Evolutionary conservation across 129 eudicot species (phyloP), one percentile per base, ranked within the genome.

Genomic region (Flaveria linearis): DNA sequence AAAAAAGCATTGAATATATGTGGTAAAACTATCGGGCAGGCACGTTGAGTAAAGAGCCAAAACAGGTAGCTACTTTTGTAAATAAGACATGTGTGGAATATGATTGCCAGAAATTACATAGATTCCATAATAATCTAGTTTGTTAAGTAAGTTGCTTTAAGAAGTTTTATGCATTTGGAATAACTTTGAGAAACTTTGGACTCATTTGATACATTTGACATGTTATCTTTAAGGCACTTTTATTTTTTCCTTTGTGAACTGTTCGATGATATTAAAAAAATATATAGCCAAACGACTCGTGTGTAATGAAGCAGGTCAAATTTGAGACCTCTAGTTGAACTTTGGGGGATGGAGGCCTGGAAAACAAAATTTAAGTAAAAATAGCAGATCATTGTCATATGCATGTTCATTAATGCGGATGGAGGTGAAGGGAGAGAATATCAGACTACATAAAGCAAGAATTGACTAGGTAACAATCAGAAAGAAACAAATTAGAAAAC

Each of bases 391-490:
- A 28, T 16, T 65, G 16, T 22, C 25, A 30, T 6, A 51, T 76
- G 69, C 69, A 42, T 17, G 43, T 53, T 18, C 65, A 51, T 4
- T 72, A 12, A 71, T 18, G 47, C 17, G 14, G 65, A 53, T 33
- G 50, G 13, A 53, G 47, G 65, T 23, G 36, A 58, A 12, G 17
- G 26, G 61, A 18, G 17, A 45, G 50, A 45, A 45, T 45, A 2
- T 28, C 65, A 30, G 8, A 4, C 62, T 50, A 7, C 62, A 50
- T 23, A 3, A 52, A 53, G 49, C 33, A 4, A 33, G 9, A 28
- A 72, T 36, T n/a, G 25, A 57, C 68, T 56, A 56, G 23, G 68
- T 14, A 17, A 46, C 22, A 75, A 28, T 17, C 46, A 75, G 39
- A 30, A 76, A 30, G 5, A 62, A 64, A 17, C 53, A 28, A 76